Base-by-base conservation (phyloP, 2,329 filamentous ascomycete species). In the Xylariaceae sp. region DNA sequence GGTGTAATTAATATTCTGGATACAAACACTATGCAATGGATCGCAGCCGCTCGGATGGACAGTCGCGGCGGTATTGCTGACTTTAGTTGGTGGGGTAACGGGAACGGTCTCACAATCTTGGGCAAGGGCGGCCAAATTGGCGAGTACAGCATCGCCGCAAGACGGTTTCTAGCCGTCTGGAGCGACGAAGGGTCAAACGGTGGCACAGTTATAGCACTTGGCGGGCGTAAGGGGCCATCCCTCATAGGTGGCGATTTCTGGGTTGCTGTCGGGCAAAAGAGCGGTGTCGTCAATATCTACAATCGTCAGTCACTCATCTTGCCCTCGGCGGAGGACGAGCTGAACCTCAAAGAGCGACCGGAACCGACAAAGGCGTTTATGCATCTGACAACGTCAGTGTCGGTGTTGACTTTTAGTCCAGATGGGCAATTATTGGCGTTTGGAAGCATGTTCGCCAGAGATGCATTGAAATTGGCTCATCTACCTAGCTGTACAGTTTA, bases 401-500 rank as follows among this genome's bases (percentile, higher is more conserved):
- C 87, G 18, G 76, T 84, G 53, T 69, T 96, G 37, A 72, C 78
- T 1, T 95, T 98, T 66, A 87, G 88, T 13, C 83, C 87, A 0
- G 91, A 97, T 63, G 89, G 89, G 1, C 93, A 98, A 67, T 69
- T 97, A 38, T 68, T 98, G 52, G 88, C 83, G 0, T 89, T 97
- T 71, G 87, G 82, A 31, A 94, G 87, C 65, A 79, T 79, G 48
- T 86, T 86, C 76, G 95, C 95, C 74, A 85, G 85, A 61, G 89
- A 96, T 66, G 88, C 90, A 0, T 68, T 98, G 62, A 77, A 86
- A 57, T 68, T 98, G 51, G 89, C 91, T 24, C 93, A 98, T 64
- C 68, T 98, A 52, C 90, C 91, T 0, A 90, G 80, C 53, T 95
- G 89, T 64, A 95, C 89, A 2, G 88, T 97, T 16, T 98, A 93